These are phyloP conservation scores for Domatiomyces globalis DNA, from an alignment of 2,329 filamentous ascomycete genomes.

Conservation along the genomic window DNA sequence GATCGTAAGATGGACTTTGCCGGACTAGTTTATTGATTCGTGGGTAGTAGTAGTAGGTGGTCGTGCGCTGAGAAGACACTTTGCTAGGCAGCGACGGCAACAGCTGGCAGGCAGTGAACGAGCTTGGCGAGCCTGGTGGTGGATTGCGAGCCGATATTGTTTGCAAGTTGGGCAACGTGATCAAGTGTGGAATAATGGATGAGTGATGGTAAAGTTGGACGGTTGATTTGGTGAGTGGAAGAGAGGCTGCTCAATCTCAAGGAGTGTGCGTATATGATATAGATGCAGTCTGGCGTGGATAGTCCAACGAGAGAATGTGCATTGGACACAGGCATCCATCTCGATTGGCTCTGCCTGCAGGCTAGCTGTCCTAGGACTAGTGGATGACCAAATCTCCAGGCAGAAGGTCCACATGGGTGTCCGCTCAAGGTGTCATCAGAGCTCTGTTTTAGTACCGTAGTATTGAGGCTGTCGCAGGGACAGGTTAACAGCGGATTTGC, in stretches of 20 bases:
- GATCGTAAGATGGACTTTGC: constrained; percentile 7
- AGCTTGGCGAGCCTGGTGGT: neutral
- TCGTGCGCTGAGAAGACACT: constrained; percentile 15
- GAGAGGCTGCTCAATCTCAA: neutral
- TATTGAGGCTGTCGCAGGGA: no score
- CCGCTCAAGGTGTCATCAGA: neutral
- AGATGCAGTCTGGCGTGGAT: neutral
- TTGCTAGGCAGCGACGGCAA: constrained; percentile 5
- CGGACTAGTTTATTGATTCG: constrained; percentile 6
- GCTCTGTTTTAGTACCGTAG: no score
- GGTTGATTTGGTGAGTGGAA: no score
- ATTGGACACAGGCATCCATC: neutral
- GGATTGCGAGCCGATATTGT: neutral
- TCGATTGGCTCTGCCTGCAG: neutral
- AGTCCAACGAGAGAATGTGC: neutral
- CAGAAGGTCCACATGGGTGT: neutral
- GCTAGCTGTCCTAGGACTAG: neutral
- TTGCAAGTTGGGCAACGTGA: neutral
- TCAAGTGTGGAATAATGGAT: neutral
- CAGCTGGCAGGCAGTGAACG: neutral
- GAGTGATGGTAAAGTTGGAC: no score
- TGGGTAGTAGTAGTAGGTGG: constrained; percentile 16
- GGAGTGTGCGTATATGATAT: neutral
- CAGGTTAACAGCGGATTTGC: no score
- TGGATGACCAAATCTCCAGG: neutral